phyloP scores from a whole-genome alignment of 2,329 filamentous ascomycete species.

The Colletotrichum spinosum region DNA sequence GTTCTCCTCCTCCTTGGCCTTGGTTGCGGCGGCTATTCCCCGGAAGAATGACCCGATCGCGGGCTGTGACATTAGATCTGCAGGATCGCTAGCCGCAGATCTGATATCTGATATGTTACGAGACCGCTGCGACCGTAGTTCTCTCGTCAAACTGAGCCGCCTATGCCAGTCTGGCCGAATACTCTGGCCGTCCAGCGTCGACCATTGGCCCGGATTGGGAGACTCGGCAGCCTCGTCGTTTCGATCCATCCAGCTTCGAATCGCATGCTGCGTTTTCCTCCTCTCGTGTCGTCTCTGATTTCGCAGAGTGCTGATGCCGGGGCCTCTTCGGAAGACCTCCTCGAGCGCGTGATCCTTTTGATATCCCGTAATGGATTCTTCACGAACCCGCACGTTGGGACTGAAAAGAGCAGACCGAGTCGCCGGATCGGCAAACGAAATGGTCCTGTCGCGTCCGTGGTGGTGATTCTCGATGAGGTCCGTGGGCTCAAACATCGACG shows the following conservation, averaged over 20 bases:
- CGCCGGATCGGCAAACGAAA: conserved; percentile 69
- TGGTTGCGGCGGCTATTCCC: conserved; percentile 32
- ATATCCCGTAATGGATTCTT: conserved; percentile 88
- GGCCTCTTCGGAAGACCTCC: conserved; percentile 85
- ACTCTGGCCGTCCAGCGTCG: conserved; percentile 56
- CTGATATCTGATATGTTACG: conserved; percentile 66
- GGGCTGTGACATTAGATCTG: conserved; percentile 64
- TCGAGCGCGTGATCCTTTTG: conserved; percentile 92
- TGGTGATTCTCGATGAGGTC: conserved; percentile 83
- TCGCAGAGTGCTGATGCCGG: conserved; percentile 71
- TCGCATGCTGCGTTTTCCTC: conserved; percentile 81
- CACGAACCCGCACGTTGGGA: conserved; percentile 77
- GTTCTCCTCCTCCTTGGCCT: conserved; percentile 53
- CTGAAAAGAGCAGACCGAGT: conserved; percentile 76
- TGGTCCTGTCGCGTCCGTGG: conserved; percentile 59
- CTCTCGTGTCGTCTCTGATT: conserved; percentile 72
- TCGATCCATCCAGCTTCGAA: conserved; percentile 91
- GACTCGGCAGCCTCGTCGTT: conserved; percentile 64
- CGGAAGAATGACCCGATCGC: conserved; percentile 35
- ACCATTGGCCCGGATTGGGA: conserved; percentile 60
- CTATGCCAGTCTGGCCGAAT: conserved; percentile 59
- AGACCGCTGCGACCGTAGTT: conserved; percentile 56
- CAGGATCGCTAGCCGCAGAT: conserved; percentile 73
- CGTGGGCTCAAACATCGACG: conserved; percentile 82
- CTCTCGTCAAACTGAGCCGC: conserved; percentile 64